A percentile compares a stretch with the other conserved stretches of the same genome.
Conservation (phyloP, 2,329 filamentous ascomycete genomes). For the Pezicula radicicola region DNA sequence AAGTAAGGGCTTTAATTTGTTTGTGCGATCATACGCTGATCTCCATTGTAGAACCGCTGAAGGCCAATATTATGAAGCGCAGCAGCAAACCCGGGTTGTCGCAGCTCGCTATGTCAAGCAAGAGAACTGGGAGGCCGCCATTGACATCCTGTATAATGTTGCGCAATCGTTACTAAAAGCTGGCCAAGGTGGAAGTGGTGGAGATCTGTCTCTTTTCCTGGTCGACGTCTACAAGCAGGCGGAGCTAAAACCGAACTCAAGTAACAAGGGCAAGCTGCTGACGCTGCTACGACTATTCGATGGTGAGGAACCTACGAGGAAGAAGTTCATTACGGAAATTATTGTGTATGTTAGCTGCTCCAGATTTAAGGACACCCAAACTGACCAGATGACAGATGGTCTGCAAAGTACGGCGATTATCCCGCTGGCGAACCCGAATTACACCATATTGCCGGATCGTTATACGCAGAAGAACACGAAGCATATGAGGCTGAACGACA, state of each 20-base stretch:
- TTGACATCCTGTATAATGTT: slow-evolving; percentile 82
- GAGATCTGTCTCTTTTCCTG: slow-evolving; percentile 83
- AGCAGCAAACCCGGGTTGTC: slow-evolving; percentile 96
- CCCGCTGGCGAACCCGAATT: slow-evolving; percentile 91
- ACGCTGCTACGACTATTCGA: slow-evolving; percentile 79
- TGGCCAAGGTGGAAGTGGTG: slow-evolving; percentile 90
- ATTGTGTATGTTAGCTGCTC: slow-evolving; percentile 54
- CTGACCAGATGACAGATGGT: slow-evolving; percentile 59
- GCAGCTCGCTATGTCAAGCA: slow-evolving; percentile 91
- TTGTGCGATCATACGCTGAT: slow-evolving; percentile 8
- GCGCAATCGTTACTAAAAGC: slow-evolving; percentile 83
- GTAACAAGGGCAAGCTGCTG: slow-evolving; percentile 71
- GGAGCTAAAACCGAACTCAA: slow-evolving; percentile 72
- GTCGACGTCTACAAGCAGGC: slow-evolving; percentile 90
- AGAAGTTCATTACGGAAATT: slow-evolving; percentile 86
- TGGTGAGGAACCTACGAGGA: slow-evolving; percentile 81
- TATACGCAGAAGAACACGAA: slow-evolving; percentile 92
- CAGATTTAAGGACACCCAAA: slow-evolving; percentile 1
- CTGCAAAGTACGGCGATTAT: slow-evolving; percentile 77
- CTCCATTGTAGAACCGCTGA: slow-evolving; percentile 67
- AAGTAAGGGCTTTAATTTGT: slow-evolving; percentile 46
- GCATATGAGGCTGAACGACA: slow-evolving; percentile 92
- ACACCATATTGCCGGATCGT: slow-evolving; percentile 83
- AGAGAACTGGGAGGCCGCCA: slow-evolving; percentile 77
- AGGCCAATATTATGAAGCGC: slow-evolving; percentile 95